Evolutionary conservation across 352 stramenopile genomes (phyloP).

Genomic region (Phytophthora meadii): DNA sequence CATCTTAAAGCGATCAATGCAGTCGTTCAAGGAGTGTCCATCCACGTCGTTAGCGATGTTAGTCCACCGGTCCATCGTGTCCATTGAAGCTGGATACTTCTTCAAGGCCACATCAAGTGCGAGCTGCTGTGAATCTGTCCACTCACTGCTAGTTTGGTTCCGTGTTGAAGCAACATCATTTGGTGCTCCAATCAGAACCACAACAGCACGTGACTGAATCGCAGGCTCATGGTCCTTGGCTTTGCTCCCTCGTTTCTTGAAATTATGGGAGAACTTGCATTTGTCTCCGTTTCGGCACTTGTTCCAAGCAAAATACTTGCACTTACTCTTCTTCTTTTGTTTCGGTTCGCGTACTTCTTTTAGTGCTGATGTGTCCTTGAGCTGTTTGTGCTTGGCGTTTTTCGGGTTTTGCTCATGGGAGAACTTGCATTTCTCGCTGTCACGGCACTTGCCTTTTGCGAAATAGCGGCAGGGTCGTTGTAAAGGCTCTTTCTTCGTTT

Average conservation of each 20-base stretch:
- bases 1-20: constrained; percentile 75
- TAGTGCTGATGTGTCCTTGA: no score
- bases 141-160: constrained; percentile 37
- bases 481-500: constrained; percentile 14
- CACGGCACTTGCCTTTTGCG: constrained; percentile 53
- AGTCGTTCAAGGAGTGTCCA: constrained; percentile 70
- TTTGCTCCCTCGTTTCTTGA: constrained; percentile 3
- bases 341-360: constrained; percentile 6
- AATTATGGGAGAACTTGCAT: constrained; percentile 63
- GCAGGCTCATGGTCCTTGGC: constrained; percentile 2
- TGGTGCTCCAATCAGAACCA: constrained; percentile 21
- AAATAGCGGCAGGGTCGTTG: constrained; percentile 53
- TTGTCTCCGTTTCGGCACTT: constrained; percentile 52
- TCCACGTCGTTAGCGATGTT: constrained; percentile 69
- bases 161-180: neutral
- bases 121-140: constrained; percentile 63
- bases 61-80: constrained; percentile 67
- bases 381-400: constrained; percentile 2
- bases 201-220: constrained; percentile 2
- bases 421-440: constrained; percentile 56
- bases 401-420: constrained; percentile 36
- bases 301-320: constrained; percentile 57
- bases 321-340: constrained; percentile 28
- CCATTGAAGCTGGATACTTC: constrained; percentile 66
- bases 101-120: constrained; percentile 68